Evolutionary conservation across 2,329 filamentous ascomycete species (phyloP), one percentile per base, ranked within the genome.

Genomic region (Eurotiales sp.): DNA sequence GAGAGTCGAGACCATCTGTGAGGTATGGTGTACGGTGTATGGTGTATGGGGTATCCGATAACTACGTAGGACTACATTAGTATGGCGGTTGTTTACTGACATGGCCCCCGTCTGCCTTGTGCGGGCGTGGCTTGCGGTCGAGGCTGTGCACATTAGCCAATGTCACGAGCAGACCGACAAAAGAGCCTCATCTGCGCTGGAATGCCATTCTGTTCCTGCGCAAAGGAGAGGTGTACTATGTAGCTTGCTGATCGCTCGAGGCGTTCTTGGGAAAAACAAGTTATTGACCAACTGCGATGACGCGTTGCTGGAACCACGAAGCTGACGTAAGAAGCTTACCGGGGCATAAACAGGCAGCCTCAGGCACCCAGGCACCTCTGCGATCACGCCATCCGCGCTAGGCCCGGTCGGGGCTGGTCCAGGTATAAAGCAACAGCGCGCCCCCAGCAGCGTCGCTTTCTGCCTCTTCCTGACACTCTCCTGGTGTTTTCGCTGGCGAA

Each of bases 351-450:
- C 23, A 10, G 42, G 14, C 21, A 1, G 53, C 46, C 30, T 46
- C 8, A 51, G 48, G 47, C 48, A 51, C 15, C 23, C 6, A 54
- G 44, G 49, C 39, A 48, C 17, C 15, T 17, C 4, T 36, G 23
- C 27, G 25, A 53, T 49, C 51, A 53, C 51, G 51, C 51, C 29
- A 53, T 53, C 51, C 51, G 23, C 51, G 51, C 23, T 37, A 48
- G 19, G 8, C 51, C 34, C 7, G 2, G 27, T 30, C 12, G 29
- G 32, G 30, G 27, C 22, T 11, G 4, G 17, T 11, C 10, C 22
- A 40, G 23, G 25, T 45, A 51, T 51, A 45, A 51, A 45, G 48
- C 30, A 39, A 41, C 29, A 50, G 39, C 39, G 15, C 27, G 46
- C 17, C 47, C 47, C 47, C 40, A 23, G 27, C 40, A 23, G 22